Conservation (phyloP, 2,329 filamentous ascomycete genomes). For the Aspergillus novofumigatus region DNA sequence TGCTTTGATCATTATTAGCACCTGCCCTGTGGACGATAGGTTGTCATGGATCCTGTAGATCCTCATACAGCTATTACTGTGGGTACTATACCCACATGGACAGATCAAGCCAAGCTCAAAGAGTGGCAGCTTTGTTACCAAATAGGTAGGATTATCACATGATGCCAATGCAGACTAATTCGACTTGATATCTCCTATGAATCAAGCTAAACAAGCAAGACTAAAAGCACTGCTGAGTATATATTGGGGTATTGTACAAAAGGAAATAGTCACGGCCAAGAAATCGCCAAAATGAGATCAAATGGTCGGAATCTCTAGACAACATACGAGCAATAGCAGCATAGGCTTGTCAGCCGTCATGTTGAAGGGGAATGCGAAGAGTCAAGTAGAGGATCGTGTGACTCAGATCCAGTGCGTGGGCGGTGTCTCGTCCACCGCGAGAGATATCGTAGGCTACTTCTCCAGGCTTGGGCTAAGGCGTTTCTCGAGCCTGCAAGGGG, state of each 20-base stretch:
- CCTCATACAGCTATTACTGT: neutral
- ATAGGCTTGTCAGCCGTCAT: neutral
- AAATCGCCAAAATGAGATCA: neutral
- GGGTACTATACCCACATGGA: neutral
- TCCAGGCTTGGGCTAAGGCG: conserved; percentile 22
- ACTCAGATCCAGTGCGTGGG: neutral
- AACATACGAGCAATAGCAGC: neutral
- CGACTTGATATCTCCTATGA: neutral
- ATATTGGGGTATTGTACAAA: neutral
- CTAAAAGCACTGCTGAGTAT: neutral
- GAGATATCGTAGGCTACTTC: conserved; percentile 21
- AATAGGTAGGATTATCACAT: neutral
- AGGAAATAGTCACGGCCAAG: neutral
- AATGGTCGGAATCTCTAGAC: neutral
- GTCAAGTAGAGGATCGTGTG: conserved; percentile 12
- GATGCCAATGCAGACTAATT: neutral
- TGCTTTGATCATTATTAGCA: neutral
- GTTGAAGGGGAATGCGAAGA: neutral
- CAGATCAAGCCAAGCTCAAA: neutral
- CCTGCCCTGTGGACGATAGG: neutral
- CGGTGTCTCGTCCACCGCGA: conserved; percentile 18
- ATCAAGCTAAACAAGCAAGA: neutral
- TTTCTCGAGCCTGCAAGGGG: conserved; percentile 27
- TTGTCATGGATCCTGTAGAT: neutral
- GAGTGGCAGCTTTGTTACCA: neutral